Percentiles rank a stretch among this genome's conserved stretches.
Conservation (phyloP, 495 filamentous ascomycete species). For the Glarea lozoyensis region DNA sequence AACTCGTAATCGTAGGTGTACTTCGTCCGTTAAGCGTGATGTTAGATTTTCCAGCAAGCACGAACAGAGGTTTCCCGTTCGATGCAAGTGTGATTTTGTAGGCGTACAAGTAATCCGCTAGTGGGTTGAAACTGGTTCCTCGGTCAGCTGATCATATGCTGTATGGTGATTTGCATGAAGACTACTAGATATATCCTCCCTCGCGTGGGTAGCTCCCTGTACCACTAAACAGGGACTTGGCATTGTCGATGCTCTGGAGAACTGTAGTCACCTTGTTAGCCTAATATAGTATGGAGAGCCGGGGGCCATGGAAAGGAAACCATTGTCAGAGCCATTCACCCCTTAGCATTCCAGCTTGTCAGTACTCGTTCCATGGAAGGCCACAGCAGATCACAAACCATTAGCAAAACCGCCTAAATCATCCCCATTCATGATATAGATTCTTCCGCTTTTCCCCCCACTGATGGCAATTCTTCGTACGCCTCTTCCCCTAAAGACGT, state of each 20-base stretch:
- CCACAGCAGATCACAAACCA: too few species aligned
- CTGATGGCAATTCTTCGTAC: constrained; percentile 31
- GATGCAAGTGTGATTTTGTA: constrained; percentile 10
- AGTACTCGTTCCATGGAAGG: too few species aligned
- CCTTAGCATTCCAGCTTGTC: too few species aligned
- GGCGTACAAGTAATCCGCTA: constrained; percentile 18
- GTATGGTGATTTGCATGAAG: too few species aligned
- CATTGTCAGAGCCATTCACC: too few species aligned
- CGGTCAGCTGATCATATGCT: too few species aligned
- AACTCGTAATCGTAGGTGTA: constrained; percentile 8
- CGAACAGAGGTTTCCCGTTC: constrained; percentile 20
- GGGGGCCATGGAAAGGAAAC: too few species aligned
- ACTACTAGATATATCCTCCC: constrained; percentile 40
- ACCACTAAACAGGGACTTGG: constrained; percentile 32
- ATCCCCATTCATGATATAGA: constrained; percentile 35
- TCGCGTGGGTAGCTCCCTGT: constrained; percentile 34
- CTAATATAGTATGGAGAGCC: too few species aligned
- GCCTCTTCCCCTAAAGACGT: constrained; percentile 26
- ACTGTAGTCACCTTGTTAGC: constrained; percentile 9
- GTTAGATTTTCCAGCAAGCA: constrained; percentile 15
- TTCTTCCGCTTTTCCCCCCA: constrained; percentile 34
- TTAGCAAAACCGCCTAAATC: too few species aligned
- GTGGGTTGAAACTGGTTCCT: constrained; percentile 28
- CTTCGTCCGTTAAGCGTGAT: constrained; percentile 28
- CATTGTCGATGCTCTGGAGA: constrained; percentile 30